phyloP scores from a whole-genome alignment of 225 moss, liverwort and hornwort species.

The Climacium dendroides region DNA sequence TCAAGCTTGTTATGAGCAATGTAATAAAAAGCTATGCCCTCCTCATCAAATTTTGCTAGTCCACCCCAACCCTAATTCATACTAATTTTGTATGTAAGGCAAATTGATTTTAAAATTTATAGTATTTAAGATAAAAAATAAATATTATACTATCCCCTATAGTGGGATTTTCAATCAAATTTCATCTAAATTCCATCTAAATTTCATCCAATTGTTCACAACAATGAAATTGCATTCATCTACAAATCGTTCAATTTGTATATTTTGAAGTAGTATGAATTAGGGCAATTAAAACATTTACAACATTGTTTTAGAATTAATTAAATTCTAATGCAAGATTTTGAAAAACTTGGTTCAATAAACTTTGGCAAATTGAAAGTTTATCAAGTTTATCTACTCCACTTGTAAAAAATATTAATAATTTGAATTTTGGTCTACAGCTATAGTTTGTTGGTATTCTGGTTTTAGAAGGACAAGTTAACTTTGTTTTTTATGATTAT shows the following conservation, averaged over 20 bases:
- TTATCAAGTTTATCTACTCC: background rate
- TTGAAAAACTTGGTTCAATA: background rate
- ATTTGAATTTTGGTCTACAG: background rate
- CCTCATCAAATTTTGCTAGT: background rate
- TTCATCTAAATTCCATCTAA: too few species aligned
- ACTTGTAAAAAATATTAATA: background rate
- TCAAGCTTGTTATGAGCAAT: background rate
- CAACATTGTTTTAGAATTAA: background rate
- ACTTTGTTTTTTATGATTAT: background rate
- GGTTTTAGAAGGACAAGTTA: background rate
- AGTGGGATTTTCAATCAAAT: too few species aligned
- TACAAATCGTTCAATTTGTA: background rate
- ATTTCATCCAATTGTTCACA: background rate
- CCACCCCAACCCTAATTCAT: accelerated
- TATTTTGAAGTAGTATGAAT: background rate
- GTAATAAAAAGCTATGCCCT: background rate
- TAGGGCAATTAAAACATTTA: accelerated
- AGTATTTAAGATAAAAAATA: background rate
- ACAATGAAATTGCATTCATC: background rate
- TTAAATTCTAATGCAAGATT: background rate
- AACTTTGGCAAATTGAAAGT: background rate
- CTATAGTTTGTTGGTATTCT: accelerated
- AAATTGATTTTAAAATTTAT: background rate
- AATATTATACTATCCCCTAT: background rate
- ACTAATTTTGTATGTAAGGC: background rate